These are phyloP conservation scores for Puccinia novopanici DNA, from an alignment of 1,284 basidiomycete genomes.

Conservation along the genomic window DNA sequence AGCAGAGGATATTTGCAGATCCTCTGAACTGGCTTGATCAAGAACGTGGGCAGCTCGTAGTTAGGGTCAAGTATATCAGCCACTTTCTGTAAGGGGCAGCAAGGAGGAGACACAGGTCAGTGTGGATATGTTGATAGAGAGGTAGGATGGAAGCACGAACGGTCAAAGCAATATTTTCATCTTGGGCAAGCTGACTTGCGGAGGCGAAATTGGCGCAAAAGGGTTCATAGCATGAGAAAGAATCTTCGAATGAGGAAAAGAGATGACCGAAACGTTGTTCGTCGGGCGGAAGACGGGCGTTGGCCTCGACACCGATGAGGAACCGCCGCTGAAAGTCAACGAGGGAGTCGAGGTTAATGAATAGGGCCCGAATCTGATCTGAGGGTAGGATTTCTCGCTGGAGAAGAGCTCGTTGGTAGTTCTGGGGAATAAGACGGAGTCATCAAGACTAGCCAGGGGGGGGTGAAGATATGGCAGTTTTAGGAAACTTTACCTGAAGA, in stretches of 20 bases:
- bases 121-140: conserved; percentile 25
- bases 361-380: conserved; percentile 92
- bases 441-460: not conserved
- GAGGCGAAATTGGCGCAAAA: conserved; percentile 96
- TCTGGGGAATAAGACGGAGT: conserved; percentile 53
- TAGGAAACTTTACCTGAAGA: conserved; percentile 71
- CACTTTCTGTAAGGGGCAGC: conserved; percentile 52
- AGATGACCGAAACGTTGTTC: conserved; percentile 66
- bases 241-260: conserved; percentile 74
- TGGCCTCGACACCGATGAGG: conserved; percentile 89
- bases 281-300: conserved; percentile 67
- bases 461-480: not conserved
- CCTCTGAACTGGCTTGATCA: conserved; percentile 76
- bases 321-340: conserved; percentile 96
- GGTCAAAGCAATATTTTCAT: conserved; percentile 75
- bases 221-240: conserved; percentile 91
- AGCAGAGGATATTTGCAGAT: conserved; percentile 75
- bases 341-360: conserved; percentile 91
- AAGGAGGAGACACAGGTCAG: not conserved
- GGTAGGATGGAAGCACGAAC: conserved; percentile 65
- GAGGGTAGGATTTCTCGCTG: conserved; percentile 82
- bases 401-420: conserved; percentile 64
- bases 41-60: conserved; percentile 78
- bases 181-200: conserved; percentile 66
- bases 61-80: conserved; percentile 60